Base-by-base conservation (phyloP, 176 grass and related monocot genomes). In the Themeda triandra region DNA sequence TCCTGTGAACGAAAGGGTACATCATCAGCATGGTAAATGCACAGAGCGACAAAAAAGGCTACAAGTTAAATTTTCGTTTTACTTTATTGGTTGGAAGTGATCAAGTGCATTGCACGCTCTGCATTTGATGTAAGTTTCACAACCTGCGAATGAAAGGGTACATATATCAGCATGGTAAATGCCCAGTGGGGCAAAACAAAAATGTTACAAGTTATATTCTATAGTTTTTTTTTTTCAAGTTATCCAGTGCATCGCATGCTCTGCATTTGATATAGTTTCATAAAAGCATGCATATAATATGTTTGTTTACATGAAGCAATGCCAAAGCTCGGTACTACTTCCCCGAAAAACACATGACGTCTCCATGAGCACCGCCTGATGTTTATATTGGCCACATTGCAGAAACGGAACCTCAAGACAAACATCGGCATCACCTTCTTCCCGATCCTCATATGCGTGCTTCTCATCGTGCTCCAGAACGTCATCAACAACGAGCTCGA, bases 391-490 rank as follows among this genome's bases (percentile, higher is more conserved):
- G 37, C 28, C 29, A 72, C 5, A 29, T 31, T 86, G 68, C 93
- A 95, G 96, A 93, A 89, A 80, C 72, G 91, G 73, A 98, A 98
- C 74, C 80, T 92, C 45, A 93, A 82, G 91, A 93, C 93, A 32
- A 98, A 98, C 87, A 77, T 89, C 0, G 72, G 93, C 79, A 92
- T 95, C 75, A 83, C 91, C 24, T 33, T 87, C 9, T 98, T 93
- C 84, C 96, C 96, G 0, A 31, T 98, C 71, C 23, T 98, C 37
- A 71, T 98, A 37, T 98, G 96, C 13, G 63, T 93, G 23, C 48
- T 95, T 39, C 82, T 98, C 29, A 15, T 98, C 9, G 56, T 90
- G 41, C 46, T 98, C 39, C 91, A 98, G 84, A 48, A 74, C 7
- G 6, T 93, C 14, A 87, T 98, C 53, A 89, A 95, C 87, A 80